Evolutionary conservation across 2,329 filamentous ascomycete species (phyloP), one percentile per base, ranked within the genome.

Genomic region (Dothidotthia symphoricarpi): DNA sequence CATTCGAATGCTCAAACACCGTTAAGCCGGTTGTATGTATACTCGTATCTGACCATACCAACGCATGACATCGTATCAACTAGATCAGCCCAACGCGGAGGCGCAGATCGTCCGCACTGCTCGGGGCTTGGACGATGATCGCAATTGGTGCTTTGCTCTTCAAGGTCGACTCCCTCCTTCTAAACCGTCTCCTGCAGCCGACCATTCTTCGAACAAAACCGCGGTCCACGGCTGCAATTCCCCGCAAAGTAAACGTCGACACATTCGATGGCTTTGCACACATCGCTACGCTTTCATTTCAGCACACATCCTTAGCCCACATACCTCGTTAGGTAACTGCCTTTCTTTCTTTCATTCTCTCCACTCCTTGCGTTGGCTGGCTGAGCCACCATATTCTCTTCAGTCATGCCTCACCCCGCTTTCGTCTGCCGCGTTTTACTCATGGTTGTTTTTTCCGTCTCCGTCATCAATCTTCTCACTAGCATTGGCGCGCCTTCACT

Each of bases 391-490:
- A 16, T 30, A 28, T 25, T 24, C 36, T 37, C 41, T 22, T 31
- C 31, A 33, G 44, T 19, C 36, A 66, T 66, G 62, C 51, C 57
- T 39, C 53, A 57, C 24, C 60, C 55, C 39, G 55, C 56, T 31
- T 56, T 63, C 45, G 50, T 66, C 36, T 63, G 58, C 43, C 52
- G 56, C 16, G 41, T 66, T 22, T 47, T 66, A 28, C 59, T 64
- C 38, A 59, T 56, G 44, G 58, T 53, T 37, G 26, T 66, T 25
- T 57, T 66, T 32, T 61, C 59, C 24, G 57, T 63, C 27, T 59
- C 58, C 34, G 46, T 61, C 28, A 55, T 66, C 47, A 66, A 63
- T 31, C 44, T 66, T 41, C 63, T 66, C 51, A 63, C 53, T 16
- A 50, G 39, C 16, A 48, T 53, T 24, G 55, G 55, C 42, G 37